Evolutionary conservation across 2,329 filamentous ascomycete species (phyloP), one percentile per base, ranked within the genome.

Genomic region (Aquanectria penicillioides): DNA sequence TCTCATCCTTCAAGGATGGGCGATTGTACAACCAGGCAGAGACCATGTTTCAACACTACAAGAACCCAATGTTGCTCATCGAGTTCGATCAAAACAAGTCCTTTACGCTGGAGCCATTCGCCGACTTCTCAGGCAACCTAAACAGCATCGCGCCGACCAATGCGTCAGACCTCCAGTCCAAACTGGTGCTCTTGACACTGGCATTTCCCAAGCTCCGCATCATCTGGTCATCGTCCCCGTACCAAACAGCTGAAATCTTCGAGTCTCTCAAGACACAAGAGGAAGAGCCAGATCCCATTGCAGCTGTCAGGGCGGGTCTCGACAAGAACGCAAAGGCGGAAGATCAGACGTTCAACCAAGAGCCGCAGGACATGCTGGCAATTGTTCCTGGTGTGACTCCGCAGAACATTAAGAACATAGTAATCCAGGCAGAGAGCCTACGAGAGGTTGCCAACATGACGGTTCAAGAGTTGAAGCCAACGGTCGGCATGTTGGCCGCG

Each of bases 51-150:
- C 88, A 92, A 73, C 89, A 98, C 78, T 99, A 99, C 85, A 90
- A 90, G 71, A 88, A 78, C 65, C 90, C 93, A 0, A 92, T 98
- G 86, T 87, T 99, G 6, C 86, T 99, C 38, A 98, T 99, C 71
- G 95, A 99, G 76, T 99, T 99, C 74, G 94, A 97, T 74, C 91
- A 97, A 73, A 94, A 97, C 79, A 97, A 97, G 75, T 94, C 92
- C 4, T 99, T 99, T 76, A 98, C 94, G 1, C 88, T 99, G 13
- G 95, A 94, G 74, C 90, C 91, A 0, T 85, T 93, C 69, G 89
- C 89, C 44, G 89, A 91, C 76, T 70, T 89, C 50, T 83, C 83
- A 8, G 82, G 86, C n/a, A 86, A 83, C 52, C 75, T 89, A 9
- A 83, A 80, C 54, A 86, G 89, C 61, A 83, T 90, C 44, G 86